A percentile compares a stretch with the other conserved stretches of the same genome.
phyloP scores from a whole-genome alignment of 169 alveolate species.

The Fabrea salina region DNA sequence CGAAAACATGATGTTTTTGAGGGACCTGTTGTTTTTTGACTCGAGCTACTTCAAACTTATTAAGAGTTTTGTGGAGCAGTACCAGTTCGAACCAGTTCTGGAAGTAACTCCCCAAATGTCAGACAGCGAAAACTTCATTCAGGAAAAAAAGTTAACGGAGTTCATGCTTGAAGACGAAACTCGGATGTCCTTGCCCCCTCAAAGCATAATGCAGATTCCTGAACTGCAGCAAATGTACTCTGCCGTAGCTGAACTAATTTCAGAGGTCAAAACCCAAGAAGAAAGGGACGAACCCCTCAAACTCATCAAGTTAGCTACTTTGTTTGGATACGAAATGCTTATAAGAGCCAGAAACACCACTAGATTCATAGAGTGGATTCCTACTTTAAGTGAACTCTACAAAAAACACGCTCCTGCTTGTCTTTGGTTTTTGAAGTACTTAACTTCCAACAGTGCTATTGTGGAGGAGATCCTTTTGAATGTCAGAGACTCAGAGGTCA shows the following conservation, averaged over 20 bases:
- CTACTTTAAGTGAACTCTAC: background rate
- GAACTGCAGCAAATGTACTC: background rate
- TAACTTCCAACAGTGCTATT: background rate
- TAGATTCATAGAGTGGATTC: constrained; percentile 9
- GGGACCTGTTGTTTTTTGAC: constrained; percentile 49
- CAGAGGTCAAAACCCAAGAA: background rate
- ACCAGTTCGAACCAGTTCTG: constrained; percentile 28
- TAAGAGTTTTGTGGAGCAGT: constrained; percentile 45
- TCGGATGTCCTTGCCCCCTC: background rate
- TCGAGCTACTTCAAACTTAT: constrained; percentile 56
- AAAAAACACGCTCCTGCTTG: constrained; percentile 26
- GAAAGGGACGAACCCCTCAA: constrained; percentile 13
- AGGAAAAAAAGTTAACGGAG: background rate
- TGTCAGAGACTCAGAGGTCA: background rate
- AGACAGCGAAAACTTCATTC: background rate
- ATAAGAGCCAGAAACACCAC: constrained; percentile 6
- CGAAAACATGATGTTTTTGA: constrained; percentile 57
- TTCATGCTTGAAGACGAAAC: background rate
- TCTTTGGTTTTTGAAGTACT: constrained; percentile 36
- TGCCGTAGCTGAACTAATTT: background rate
- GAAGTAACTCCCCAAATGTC: background rate
- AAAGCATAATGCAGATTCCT: background rate
- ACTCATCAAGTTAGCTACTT: constrained; percentile 8
- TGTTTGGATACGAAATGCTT: constrained; percentile 36
- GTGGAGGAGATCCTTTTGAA: constrained; percentile 19